Conservation (phyloP, 768 basidiomycete genomes). For the Termitomyces sp. region DNA sequence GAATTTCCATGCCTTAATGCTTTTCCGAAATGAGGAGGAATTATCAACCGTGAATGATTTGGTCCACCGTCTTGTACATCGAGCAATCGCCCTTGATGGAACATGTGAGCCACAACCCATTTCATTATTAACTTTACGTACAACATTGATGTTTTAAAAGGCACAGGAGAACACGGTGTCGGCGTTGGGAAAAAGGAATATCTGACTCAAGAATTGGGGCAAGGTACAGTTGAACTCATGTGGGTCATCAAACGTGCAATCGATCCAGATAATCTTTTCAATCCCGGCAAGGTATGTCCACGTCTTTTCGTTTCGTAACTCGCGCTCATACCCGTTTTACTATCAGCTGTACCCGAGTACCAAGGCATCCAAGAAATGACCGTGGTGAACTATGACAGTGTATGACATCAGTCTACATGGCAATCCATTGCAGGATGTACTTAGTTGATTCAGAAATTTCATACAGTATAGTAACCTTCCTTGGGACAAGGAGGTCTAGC, state of each 20-base stretch:
- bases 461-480: too few species aligned
- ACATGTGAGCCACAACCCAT: conserved; percentile 53
- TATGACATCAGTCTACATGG: neutral
- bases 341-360: conserved; percentile 28
- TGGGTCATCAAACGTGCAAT: conserved; percentile 74
- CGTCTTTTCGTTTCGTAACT: neutral
- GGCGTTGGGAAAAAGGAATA: conserved; percentile 86
- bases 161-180: conserved; percentile 85
- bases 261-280: conserved; percentile 79
- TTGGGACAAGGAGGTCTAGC: too few species aligned
- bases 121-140: neutral
- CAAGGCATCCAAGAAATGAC: neutral
- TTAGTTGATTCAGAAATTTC: neutral
- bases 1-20: conserved; percentile 48
- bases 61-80: conserved; percentile 65
- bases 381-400: neutral
- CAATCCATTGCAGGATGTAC: neutral
- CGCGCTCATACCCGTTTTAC: neutral
- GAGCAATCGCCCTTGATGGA: conserved; percentile 71
- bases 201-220: conserved; percentile 77
- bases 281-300: conserved; percentile 67
- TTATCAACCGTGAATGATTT: conserved; percentile 47
- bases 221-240: conserved; percentile 81
- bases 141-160: conserved; percentile 28
- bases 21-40: conserved; percentile 58